phyloP scores from a whole-genome alignment of 768 basidiomycete genomes.

The Pulveroboletus sp. region DNA sequence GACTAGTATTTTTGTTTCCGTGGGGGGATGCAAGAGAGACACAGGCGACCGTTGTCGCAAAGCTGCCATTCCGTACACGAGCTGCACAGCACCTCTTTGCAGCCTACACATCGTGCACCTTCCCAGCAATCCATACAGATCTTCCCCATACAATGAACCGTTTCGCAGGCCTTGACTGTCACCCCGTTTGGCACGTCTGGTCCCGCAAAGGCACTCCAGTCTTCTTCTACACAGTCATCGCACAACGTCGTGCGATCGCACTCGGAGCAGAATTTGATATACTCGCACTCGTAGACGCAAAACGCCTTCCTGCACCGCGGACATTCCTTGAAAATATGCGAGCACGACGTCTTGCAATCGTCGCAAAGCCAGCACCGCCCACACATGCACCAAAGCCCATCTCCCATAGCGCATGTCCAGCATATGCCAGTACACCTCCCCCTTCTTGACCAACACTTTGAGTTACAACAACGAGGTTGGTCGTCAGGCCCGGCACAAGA shows the following conservation, averaged over 20 bases:
- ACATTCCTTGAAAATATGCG: constrained; percentile 10
- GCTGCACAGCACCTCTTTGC: constrained; percentile 11
- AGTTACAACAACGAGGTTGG: constrained; percentile 11
- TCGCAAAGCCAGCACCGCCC: constrained; percentile 22
- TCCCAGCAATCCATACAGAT: constrained; percentile 15
- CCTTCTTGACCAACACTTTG: constrained; percentile 18
- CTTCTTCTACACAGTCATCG: constrained; percentile 27
- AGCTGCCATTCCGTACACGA: constrained; percentile 5
- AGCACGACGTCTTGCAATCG: constrained; percentile 14
- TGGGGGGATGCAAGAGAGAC: constrained; percentile 7
- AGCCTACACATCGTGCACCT: constrained; percentile 11
- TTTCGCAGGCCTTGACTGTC: constrained; percentile 1
- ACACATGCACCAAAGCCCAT: constrained; percentile 22
- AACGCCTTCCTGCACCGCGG: constrained; percentile 16
- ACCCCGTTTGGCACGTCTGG: constrained; percentile 11
- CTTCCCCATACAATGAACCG: constrained; percentile 1
- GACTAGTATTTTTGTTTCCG: too few relatives aligned
- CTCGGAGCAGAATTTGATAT: constrained; percentile 20
- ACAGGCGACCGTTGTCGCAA: constrained; percentile 10
- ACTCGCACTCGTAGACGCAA: constrained; percentile 20
- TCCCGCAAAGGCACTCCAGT: neutral
- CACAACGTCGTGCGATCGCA: constrained; percentile 21
- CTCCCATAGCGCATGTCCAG: constrained; percentile 14
- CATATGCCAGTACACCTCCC: constrained; percentile 13
- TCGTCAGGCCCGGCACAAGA: constrained; percentile 3